Evolutionary conservation across 768 basidiomycete species (phyloP).

Genomic region (Rhizopogon roseolus): DNA sequence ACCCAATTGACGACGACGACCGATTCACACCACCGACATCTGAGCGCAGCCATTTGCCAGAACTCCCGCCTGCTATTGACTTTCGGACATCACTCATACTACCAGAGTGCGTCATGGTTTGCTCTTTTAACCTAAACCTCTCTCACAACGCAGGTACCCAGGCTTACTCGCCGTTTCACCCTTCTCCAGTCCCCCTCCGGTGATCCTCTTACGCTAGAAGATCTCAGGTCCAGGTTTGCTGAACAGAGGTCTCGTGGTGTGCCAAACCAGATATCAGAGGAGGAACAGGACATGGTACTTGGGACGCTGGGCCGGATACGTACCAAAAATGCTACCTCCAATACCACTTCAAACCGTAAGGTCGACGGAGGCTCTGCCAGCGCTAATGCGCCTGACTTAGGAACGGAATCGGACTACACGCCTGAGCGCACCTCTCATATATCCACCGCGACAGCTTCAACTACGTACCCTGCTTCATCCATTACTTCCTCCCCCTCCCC

Average conservation of each 20-base stretch:
- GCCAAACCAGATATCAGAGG: conserved; percentile 67
- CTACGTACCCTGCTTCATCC: conserved; percentile 36
- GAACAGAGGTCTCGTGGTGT: conserved; percentile 71
- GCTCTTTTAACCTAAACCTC: conserved; percentile 9
- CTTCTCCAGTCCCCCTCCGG: conserved; percentile 67
- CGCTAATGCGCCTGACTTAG: conserved; percentile 10
- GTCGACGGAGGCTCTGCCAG: conserved; percentile 12
- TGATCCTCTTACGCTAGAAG: conserved; percentile 60
- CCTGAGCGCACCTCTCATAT: conserved; percentile 30
- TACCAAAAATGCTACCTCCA: conserved; percentile 24
- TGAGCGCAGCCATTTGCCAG: conserved; percentile 40
- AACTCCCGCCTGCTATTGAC: conserved; percentile 64
- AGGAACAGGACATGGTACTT: conserved; percentile 82
- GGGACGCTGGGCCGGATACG: conserved; percentile 61
- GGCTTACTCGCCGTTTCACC: conserved; percentile 79
- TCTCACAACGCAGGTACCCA: conserved; percentile 27
- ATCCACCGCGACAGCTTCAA: conserved; percentile 33
- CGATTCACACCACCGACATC: conserved; percentile 24
- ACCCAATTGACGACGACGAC: conserved; percentile 32
- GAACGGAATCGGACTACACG: conserved; percentile 25
- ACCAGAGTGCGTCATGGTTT: conserved; percentile 60
- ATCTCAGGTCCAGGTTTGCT: conserved; percentile 62
- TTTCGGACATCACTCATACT: conserved; percentile 86
- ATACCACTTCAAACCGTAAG: conserved; percentile 11
- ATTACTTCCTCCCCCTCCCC: conserved; percentile 29